Conservation (phyloP, 495 filamentous ascomycete species). For the Xylaria castorea region DNA sequence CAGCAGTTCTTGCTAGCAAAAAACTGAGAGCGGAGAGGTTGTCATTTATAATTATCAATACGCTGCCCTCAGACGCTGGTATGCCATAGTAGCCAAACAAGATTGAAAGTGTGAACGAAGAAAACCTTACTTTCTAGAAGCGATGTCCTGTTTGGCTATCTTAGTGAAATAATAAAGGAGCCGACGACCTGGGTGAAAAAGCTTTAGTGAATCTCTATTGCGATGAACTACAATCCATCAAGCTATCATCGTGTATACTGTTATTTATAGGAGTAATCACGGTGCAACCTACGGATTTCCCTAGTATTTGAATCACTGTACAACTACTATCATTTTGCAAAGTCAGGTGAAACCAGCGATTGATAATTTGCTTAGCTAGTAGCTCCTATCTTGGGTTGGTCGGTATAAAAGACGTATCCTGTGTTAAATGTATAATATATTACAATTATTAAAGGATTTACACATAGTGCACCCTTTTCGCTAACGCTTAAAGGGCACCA, state of each 20-base stretch:
- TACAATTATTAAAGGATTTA: too few relatives aligned
- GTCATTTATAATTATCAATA: background rate
- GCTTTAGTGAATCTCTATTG: background rate
- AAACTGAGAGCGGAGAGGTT: background rate
- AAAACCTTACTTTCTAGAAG: background rate
- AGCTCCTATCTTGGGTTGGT: background rate
- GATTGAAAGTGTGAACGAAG: background rate
- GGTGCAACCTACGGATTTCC: background rate
- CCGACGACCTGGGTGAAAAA: background rate
- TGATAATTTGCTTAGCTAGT: background rate
- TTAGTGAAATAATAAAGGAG: background rate
- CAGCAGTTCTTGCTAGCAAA: background rate
- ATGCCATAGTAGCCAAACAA: background rate
- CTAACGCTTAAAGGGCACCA: too few relatives aligned
- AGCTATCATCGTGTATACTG: too few relatives aligned
- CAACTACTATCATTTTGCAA: too few relatives aligned
- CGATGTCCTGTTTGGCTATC: background rate
- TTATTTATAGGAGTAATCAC: background rate
- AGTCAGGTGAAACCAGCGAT: background rate
- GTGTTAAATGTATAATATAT: background rate
- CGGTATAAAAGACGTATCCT: background rate
- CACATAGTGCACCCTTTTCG: too few relatives aligned
- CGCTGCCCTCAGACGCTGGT: background rate
- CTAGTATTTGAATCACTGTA: background rate
- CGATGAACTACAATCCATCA: too few relatives aligned